phyloP scores from a whole-genome alignment of 768 basidiomycete genomes.

The Hypsizygus marmoreus region DNA sequence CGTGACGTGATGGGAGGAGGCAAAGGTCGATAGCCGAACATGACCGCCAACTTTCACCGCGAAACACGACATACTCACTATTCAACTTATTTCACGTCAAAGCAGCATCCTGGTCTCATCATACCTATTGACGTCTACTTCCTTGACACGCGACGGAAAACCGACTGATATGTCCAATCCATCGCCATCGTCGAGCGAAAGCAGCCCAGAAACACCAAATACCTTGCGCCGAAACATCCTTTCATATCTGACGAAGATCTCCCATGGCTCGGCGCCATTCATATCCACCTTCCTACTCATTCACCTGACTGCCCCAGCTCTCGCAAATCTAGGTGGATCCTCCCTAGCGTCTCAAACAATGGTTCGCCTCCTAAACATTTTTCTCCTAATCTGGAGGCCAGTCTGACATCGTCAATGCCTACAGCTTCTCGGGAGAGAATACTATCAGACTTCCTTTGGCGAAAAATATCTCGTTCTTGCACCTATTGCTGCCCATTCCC shows the following conservation, averaged over 20 bases:
- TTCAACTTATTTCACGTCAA: too few species aligned
- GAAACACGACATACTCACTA: too few species aligned
- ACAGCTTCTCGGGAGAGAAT: slow-evolving; percentile 81
- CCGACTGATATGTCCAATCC: not conserved
- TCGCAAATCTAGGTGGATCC: slow-evolving; percentile 74
- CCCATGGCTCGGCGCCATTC: slow-evolving; percentile 76
- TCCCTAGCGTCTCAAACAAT: slow-evolving; percentile 69
- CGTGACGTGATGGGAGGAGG: too few species aligned
- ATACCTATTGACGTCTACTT: too few species aligned
- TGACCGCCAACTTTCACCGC: too few species aligned
- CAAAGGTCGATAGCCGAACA: too few species aligned
- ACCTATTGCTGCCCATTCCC: slow-evolving; percentile 67
- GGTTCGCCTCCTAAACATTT: slow-evolving; percentile 45
- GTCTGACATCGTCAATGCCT: not conserved
- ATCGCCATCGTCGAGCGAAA: not conserved
- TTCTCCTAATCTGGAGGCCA: not conserved
- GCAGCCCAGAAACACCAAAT: not conserved
- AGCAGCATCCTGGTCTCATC: too few species aligned
- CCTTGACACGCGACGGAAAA: too few species aligned
- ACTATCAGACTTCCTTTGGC: slow-evolving; percentile 74
- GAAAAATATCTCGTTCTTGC: slow-evolving; percentile 69
- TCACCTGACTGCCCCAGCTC: slow-evolving; percentile 75
- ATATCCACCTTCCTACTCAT: slow-evolving; percentile 75
- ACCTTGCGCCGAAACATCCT: slow-evolving; percentile 17
- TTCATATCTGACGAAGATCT: slow-evolving; percentile 49